phyloP scores from a whole-genome alignment of 2,329 filamentous ascomycete genomes.

The Neonectria neomacrospora region DNA sequence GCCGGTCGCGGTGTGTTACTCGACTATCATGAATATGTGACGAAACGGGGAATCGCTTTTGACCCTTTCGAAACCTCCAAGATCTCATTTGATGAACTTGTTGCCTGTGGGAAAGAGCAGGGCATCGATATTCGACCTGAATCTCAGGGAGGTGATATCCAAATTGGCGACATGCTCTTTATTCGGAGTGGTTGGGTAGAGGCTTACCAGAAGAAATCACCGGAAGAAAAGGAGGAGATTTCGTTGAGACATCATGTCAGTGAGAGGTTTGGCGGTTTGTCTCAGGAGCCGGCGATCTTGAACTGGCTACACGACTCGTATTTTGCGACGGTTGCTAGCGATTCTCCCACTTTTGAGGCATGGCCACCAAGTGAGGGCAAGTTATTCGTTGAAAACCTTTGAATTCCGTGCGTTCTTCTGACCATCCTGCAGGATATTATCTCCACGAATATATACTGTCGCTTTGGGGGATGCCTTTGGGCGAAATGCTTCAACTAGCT shows the following conservation, averaged over 20 bases:
- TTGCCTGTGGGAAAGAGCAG: conserved; percentile 56
- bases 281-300: conserved; percentile 59
- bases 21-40: conserved; percentile 62
- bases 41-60: conserved; percentile 49
- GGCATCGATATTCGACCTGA: conserved; percentile 54
- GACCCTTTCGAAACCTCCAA: conserved; percentile 53
- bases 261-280: conserved; percentile 55
- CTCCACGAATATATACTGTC: conserved; percentile 59
- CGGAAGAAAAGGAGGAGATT: conserved; percentile 34
- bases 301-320: conserved; percentile 67
- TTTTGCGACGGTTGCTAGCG: conserved; percentile 67
- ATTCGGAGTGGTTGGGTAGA: conserved; percentile 64
- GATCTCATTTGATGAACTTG: conserved; percentile 57
- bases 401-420: not conserved
- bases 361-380: conserved; percentile 48
- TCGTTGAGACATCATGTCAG: conserved; percentile 45
- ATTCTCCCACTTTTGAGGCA: conserved; percentile 64
- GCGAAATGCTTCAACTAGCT: conserved; percentile 61
- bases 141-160: not conserved
- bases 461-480: conserved; percentile 63
- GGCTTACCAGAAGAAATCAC: conserved; percentile 49
- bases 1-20: conserved; percentile 62
- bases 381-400: not conserved
- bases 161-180: conserved; percentile 64
- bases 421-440: conserved; percentile 46